A percentile compares a stretch with the other conserved stretches of the same genome.
Conservation (phyloP, 805 yeast species). For the Yamadazyma phyllophila region DNA sequence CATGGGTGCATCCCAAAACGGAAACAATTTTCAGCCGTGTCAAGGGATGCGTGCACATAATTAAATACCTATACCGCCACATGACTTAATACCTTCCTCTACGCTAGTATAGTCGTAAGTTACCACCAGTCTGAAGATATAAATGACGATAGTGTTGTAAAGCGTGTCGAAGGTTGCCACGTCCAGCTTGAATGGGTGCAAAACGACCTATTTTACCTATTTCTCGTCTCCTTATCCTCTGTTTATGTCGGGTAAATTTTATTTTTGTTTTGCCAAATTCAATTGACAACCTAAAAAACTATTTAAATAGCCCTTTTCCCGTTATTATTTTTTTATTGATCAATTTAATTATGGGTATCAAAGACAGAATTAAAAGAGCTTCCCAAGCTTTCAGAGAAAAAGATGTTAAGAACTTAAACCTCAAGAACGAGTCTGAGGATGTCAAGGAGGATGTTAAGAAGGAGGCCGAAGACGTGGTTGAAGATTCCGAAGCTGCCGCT, state of each 20-base stretch:
- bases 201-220: neutral
- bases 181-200: neutral
- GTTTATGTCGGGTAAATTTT: neutral
- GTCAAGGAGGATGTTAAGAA: slow-evolving; percentile 3
- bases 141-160: neutral
- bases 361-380: slow-evolving; percentile 38
- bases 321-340: neutral
- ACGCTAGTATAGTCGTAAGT: too few relatives aligned
- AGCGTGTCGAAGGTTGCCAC: neutral
- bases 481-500: slow-evolving; percentile 10
- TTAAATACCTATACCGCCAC: neutral
- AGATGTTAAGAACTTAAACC: slow-evolving; percentile 20
- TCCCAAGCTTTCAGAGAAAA: slow-evolving; percentile 33
- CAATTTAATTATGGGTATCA: slow-evolving; percentile 28
- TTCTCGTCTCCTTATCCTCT: neutral
- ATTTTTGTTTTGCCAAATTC: slow-evolving; percentile 4
- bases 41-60: neutral
- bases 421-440: slow-evolving; percentile 3
- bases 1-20: neutral
- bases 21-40: neutral
- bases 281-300: slow-evolving; percentile 5
- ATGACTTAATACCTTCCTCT: neutral
- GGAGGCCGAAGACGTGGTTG: slow-evolving; percentile 6
- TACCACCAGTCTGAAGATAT: too few relatives aligned
- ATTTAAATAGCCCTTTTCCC: slow-evolving; percentile 3